These are phyloP conservation scores for Nidula microcarpa DNA, from an alignment of 768 basidiomycete species.

Conservation along the genomic window DNA sequence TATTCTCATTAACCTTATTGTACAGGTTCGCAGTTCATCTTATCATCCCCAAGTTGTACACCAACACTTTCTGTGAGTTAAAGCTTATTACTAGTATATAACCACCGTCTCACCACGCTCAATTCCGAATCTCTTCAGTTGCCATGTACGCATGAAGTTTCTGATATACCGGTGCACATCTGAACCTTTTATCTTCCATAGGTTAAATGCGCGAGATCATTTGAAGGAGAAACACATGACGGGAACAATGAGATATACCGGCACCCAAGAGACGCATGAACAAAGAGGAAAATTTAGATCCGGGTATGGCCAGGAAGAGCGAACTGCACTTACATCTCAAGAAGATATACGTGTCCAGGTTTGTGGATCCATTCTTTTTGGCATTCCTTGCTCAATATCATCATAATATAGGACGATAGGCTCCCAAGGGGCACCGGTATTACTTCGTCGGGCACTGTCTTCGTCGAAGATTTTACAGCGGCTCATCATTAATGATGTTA, in stretches of 20 bases:
- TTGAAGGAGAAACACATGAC: not conserved
- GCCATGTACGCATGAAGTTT: not conserved
- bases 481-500: too few relatives aligned
- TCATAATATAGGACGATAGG: too few relatives aligned
- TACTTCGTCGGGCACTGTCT: too few relatives aligned
- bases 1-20: not conserved
- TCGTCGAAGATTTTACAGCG: too few relatives aligned
- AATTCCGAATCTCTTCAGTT: not conserved
- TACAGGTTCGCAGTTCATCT: constrained; percentile 31
- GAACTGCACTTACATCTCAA: too few relatives aligned
- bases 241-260: not conserved
- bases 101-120: not conserved
- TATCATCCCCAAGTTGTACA: constrained; percentile 36
- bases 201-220: not conserved
- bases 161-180: not conserved
- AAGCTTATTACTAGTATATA: constrained; percentile 12
- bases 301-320: too few relatives aligned
- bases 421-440: too few relatives aligned
- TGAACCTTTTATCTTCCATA: not conserved
- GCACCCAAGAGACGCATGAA: not conserved
- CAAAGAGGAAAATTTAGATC: not conserved
- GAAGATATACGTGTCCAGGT: too few relatives aligned
- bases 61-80: constrained; percentile 34
- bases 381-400: too few relatives aligned
- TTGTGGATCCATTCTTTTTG: too few relatives aligned